phyloP scores from a whole-genome alignment of 306 rosid genomes.

The Hippophae gyantsensis region DNA sequence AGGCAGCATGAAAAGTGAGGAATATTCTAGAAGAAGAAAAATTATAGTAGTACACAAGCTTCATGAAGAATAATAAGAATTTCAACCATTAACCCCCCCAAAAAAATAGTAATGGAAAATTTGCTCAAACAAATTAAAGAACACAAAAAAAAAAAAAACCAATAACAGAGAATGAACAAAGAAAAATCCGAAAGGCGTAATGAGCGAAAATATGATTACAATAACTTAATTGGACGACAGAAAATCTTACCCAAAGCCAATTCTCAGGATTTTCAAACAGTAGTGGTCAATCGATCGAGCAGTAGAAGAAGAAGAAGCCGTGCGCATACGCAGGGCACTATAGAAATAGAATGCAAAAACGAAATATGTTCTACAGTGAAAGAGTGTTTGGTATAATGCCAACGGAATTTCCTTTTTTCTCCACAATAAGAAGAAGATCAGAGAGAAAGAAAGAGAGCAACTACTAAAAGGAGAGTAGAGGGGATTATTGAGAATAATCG shows the following conservation, averaged over 20 bases:
- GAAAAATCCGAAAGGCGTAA: not conserved
- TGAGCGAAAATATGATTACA: not conserved
- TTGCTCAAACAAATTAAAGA: not conserved
- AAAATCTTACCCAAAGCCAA: not conserved
- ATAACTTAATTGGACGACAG: not conserved
- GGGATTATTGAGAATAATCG: not conserved
- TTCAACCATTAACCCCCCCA: not conserved
- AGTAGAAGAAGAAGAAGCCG: too few species aligned
- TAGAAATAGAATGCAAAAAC: too few species aligned
- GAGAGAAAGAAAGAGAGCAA: not conserved
- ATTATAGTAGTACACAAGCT: not conserved
- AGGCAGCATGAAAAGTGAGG: not conserved
- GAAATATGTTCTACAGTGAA: too few species aligned
- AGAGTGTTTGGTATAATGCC: too few species aligned
- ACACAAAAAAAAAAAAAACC: not conserved
- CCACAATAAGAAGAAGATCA: not conserved
- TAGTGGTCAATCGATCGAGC: too few species aligned
- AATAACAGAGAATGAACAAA: not conserved
- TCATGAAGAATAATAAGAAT: not conserved
- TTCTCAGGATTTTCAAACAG: too few species aligned
- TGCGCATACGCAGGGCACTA: too few species aligned
- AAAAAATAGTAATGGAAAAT: not conserved
- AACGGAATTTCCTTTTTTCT: too few species aligned
- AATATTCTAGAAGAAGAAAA: conserved; percentile 11
- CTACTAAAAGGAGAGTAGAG: not conserved